Evolutionary conservation across 805 yeast species (phyloP), one percentile per base, ranked within the genome.

Genomic region (Zygoascus tannicola): DNA sequence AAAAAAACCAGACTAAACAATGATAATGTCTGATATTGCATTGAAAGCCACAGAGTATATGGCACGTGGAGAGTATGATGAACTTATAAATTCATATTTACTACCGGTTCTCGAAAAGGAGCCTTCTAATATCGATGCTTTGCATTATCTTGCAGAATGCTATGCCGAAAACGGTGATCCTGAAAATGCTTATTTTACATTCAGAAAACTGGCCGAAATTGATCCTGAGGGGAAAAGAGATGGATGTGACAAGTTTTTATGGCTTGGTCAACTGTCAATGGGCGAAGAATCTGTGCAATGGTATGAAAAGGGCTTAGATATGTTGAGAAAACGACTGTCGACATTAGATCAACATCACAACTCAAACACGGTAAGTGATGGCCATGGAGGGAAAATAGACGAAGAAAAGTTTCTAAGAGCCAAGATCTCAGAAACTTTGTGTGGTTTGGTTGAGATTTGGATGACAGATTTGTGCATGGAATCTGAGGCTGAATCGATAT

Each of bases 401-500:
- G 40, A 38, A 18, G 51, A 47, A 23, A 37, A 37, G 4, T 44
- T 56, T 15, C 53, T 58, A 15, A 55, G 55, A 15, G 60, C 73
- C 16, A 84, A 82, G 58, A 58, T 85, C 39, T 77, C 81, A 50
- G 83, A 80, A 57, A 95, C 90, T 0, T 67, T 85, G 22, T 79
- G 90, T 52, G 80, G 95, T 4, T 74, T 81, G 67, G 83, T 92
- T 56, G 98, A 90, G 50, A 56, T 58, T 40, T 88, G 95, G 95
- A 85, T 87, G 97, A 90, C 97, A 1, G 97, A 90, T 67, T 68
- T 88, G 50, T 88, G 97, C 67, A 86, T 88, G 95, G 94, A 85
- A 56, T 78, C 78, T 2, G 79, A 81, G 52, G 97, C 97, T 2
- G 97, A 92, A 63, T 19, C 60, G 5, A 73, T 77, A 60, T 92